These are phyloP conservation scores for Pythium sp. DNA, from an alignment of 352 stramenopile species.

Conservation along the genomic window DNA sequence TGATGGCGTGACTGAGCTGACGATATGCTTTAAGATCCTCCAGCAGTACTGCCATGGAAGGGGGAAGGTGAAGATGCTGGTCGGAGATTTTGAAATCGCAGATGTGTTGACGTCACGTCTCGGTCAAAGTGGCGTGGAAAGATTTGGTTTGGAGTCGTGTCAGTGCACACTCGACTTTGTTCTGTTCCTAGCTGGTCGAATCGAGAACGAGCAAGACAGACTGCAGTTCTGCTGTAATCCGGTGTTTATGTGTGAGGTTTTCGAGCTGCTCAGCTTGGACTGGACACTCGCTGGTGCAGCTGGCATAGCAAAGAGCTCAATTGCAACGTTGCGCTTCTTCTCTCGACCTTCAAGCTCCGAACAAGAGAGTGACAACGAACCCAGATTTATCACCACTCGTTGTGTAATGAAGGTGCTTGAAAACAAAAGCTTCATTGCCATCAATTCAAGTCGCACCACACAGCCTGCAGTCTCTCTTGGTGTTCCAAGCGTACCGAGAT, in stretches of 20 bases:
- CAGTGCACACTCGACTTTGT: conserved; percentile 5
- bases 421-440: not conserved
- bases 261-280: conserved; percentile 3
- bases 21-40: conserved; percentile 2
- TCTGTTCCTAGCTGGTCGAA: not conserved
- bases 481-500: not conserved
- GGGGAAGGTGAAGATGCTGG: not conserved
- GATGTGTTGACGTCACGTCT: not conserved
- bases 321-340: not conserved
- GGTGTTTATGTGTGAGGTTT: not conserved
- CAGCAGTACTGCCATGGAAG: conserved; percentile 1
- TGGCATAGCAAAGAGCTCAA: not conserved
- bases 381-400: not conserved
- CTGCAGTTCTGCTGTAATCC: not conserved
- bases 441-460: not conserved
- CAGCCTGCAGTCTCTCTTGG: not conserved
- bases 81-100: not conserved
- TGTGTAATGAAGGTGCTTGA: not conserved
- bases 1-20: not conserved
- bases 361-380: not conserved
- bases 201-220: not conserved
- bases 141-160: not conserved
- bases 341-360: not conserved
- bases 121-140: not conserved
- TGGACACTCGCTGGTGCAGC: not conserved